Conservation (phyloP, 768 basidiomycete species). For the Hortiboletus campestris region DNA sequence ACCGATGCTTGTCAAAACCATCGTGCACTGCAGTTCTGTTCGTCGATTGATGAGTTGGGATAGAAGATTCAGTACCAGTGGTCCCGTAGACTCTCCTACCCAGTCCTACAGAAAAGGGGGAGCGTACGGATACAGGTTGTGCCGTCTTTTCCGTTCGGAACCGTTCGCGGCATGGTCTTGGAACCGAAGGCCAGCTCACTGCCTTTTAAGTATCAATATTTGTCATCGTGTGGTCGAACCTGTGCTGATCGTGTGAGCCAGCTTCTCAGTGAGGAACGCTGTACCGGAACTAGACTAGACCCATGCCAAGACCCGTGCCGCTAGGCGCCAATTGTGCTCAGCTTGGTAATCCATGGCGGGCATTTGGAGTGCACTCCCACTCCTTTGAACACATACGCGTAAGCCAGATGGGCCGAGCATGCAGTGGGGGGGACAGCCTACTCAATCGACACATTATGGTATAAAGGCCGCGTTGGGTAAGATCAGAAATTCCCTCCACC, state of each 20-base stretch:
- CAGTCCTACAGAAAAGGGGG: too few species aligned
- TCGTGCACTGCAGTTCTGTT: not conserved
- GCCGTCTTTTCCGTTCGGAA: too few species aligned
- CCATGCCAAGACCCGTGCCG: too few species aligned
- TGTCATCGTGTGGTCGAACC: not conserved
- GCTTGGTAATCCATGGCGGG: too few species aligned
- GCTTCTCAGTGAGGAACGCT: not conserved
- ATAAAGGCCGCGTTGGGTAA: not conserved
- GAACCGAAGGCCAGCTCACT: not conserved
- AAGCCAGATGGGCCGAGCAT: not conserved
- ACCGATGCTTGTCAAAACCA: not conserved
- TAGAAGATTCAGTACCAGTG: not conserved
- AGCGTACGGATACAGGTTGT: too few species aligned
- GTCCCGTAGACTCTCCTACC: not conserved
- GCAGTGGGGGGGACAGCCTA: not conserved
- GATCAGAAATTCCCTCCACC: not conserved
- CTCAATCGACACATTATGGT: not conserved
- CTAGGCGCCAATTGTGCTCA: too few species aligned
- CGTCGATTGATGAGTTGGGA: not conserved
- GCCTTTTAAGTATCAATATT: not conserved
- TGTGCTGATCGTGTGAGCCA: not conserved
- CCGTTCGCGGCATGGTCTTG: too few species aligned
- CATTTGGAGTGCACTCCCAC: not conserved
- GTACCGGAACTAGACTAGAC: not conserved
- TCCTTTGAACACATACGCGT: not conserved